Evolutionary conservation across 2,329 filamentous ascomycete species (phyloP), one percentile per base, ranked within the genome.

Genomic region (Diaporthe ampelina): DNA sequence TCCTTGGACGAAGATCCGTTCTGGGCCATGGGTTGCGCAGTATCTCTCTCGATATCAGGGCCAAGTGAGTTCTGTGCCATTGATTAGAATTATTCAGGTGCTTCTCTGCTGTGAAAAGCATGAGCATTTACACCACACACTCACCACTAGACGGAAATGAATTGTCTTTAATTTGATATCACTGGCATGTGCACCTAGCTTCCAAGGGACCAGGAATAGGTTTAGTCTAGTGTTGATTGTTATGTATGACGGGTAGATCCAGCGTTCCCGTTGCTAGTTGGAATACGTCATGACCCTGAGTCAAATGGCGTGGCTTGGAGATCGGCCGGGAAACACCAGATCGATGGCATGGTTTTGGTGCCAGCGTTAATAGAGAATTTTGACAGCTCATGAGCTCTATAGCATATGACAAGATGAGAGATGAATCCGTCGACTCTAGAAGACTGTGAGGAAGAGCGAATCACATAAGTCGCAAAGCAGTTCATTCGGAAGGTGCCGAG

Each of bases 231-330:
- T 52, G 40, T 67, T 67, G 43, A 50, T 67, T 67, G 43, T 37
- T 67, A 67, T 67, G 61, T 67, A 67, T 67, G 61, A 67, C 61
- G 61, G 61, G 61, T 67, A 67, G 61, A 67, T 67, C 43, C 61
- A 67, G 61, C 43, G 61, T 67, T 67, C 61, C 61, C 61, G 61
- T 67, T 29, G 61, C 45, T 67, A 67, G 10, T 67, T 50, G 19
- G 19, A 50, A 67, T 67, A 67, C 61, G 61, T 67, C 61, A 67
- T 67, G 61, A 67, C 61, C 61, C 13, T 8, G 43, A 67, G 61
- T 2, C 61, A 67, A 35, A 52, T 9, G 11, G 40, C 43, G 29
- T 35, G 43, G 29, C 45, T 17, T 50, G 26, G 45, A 35, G 45
- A 50, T 67, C 61, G 45, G 61, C 61, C 29, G 26, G 1, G 29